A percentile compares a stretch with the other conserved stretches of the same genome.
Conservation (phyloP, 345 rosid species). For the Eucalyptus globulus region DNA sequence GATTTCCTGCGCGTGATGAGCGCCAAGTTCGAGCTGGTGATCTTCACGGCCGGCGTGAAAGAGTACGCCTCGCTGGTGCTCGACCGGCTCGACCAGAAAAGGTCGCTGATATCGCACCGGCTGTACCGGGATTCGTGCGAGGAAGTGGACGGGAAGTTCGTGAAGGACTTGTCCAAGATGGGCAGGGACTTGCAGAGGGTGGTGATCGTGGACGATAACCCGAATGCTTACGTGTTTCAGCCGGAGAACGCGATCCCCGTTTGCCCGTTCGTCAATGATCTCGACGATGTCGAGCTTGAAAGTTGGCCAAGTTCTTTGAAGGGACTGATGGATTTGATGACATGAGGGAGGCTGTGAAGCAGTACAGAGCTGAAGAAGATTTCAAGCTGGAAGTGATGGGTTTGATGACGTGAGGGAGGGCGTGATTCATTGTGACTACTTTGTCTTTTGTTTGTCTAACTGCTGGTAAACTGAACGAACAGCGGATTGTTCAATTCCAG, state of each 20-base stretch:
- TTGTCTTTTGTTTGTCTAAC: not conserved
- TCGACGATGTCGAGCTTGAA: slow-evolving; percentile 37
- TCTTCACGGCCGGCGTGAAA: slow-evolving; percentile 82
- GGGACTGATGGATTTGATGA: slow-evolving; percentile 42
- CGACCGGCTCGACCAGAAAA: slow-evolving; percentile 39
- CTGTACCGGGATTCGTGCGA: slow-evolving; percentile 65
- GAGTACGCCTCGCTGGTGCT: slow-evolving; percentile 76
- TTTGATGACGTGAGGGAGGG: too few species aligned
- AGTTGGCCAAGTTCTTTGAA: slow-evolving; percentile 40
- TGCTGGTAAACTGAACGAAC: not conserved
- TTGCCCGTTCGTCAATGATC: slow-evolving; percentile 51
- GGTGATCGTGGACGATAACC: slow-evolving; percentile 86
- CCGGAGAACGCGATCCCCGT: slow-evolving; percentile 79
- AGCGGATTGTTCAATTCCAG: not conserved
- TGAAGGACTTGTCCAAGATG: slow-evolving; percentile 62
- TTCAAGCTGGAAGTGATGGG: not conserved
- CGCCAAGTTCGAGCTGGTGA: slow-evolving; percentile 55
- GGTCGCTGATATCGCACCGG: slow-evolving; percentile 53
- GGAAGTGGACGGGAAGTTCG: slow-evolving; percentile 55
- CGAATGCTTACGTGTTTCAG: slow-evolving; percentile 54
- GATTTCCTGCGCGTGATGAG: slow-evolving; percentile 40
- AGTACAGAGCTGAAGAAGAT: slow-evolving; percentile 1
- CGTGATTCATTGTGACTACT: not conserved
- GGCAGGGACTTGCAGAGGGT: slow-evolving; percentile 51
- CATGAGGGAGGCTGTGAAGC: slow-evolving; percentile 67